Evolutionary conservation across 257 asterid species (phyloP).

Genomic region (Osmanthus fragrans): DNA sequence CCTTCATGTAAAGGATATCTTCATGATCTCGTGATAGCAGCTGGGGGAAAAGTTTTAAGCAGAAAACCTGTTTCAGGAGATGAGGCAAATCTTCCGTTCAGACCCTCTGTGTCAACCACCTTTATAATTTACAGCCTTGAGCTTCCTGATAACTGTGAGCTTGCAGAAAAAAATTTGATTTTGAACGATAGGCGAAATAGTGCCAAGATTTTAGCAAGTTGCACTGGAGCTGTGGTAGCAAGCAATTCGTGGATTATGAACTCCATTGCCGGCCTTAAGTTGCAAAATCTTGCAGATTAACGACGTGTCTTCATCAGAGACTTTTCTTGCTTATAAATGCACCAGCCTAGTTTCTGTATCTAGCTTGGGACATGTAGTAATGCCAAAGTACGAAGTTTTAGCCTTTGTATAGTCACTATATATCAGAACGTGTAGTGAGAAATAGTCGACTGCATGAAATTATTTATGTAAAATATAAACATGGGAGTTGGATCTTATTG

Average conservation of each 20-base stretch:
- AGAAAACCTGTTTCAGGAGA: constrained; percentile 69
- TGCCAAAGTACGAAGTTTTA: background rate
- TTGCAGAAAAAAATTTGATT: constrained; percentile 31
- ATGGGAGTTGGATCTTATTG: too few relatives aligned
- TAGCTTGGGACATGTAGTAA: background rate
- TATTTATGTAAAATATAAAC: background rate
- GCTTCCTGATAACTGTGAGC: constrained; percentile 47
- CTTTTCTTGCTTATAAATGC: background rate
- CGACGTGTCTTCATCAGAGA: constrained; percentile 2
- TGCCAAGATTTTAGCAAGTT: constrained; percentile 66
- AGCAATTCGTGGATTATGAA: constrained; percentile 80
- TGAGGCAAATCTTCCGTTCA: constrained; percentile 20
- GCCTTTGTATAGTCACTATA: too few relatives aligned
- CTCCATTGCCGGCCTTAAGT: constrained; percentile 67
- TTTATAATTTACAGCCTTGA: constrained; percentile 62
- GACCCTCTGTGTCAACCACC: constrained; percentile 30
- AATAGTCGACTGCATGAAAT: background rate
- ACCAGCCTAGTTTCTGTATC: background rate
- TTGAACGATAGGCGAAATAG: constrained; percentile 37
- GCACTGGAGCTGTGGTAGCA: constrained; percentile 58
- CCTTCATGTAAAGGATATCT: constrained; percentile 74
- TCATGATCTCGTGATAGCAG: constrained; percentile 75
- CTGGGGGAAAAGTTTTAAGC: constrained; percentile 78
- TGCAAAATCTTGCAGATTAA: constrained; percentile 40
- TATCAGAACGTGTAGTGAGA: background rate